Conservation (phyloP, 1,284 basidiomycete species). For the Gomphus bonarii region DNA sequence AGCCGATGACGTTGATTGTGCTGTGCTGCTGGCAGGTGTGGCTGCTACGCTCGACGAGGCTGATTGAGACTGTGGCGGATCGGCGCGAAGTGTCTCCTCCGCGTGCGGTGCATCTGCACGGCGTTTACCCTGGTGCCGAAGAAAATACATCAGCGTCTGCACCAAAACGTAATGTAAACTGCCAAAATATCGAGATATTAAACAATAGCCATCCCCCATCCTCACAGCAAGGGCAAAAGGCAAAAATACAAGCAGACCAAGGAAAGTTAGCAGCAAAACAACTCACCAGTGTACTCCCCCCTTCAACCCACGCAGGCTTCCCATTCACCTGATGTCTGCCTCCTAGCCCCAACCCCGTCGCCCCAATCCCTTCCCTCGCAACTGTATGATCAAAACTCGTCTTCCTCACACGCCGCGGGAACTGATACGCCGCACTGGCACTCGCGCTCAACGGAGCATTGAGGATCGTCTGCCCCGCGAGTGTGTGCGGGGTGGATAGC, state of each 20-base stretch:
- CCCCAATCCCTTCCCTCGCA: conserved; percentile 49
- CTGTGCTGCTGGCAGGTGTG: background rate
- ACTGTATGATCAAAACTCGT: conserved; percentile 90
- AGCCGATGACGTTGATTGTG: background rate
- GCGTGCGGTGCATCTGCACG: conserved; percentile 64
- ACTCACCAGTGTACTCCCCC: conserved; percentile 29
- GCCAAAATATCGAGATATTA: background rate
- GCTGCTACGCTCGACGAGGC: background rate
- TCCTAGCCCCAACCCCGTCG: conserved; percentile 30
- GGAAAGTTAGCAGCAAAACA: background rate
- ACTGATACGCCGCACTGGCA: conserved; percentile 25
- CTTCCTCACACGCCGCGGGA: conserved; percentile 79
- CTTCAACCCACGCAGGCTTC: conserved; percentile 38
- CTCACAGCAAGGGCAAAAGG: background rate
- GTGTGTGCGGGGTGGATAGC: background rate
- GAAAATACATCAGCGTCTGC: conserved; percentile 16
- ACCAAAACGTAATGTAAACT: background rate
- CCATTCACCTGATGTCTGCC: conserved; percentile 67
- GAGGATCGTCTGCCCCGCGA: background rate
- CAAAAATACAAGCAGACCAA: background rate
- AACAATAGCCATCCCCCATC: background rate
- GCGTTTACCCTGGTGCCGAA: conserved; percentile 50
- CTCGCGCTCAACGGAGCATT: no score
- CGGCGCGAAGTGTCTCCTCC: conserved; percentile 67
- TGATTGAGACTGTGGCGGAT: conserved; percentile 37